phyloP scores from a whole-genome alignment of 2,329 filamentous ascomycete genomes.

The Fusarium sp. region DNA sequence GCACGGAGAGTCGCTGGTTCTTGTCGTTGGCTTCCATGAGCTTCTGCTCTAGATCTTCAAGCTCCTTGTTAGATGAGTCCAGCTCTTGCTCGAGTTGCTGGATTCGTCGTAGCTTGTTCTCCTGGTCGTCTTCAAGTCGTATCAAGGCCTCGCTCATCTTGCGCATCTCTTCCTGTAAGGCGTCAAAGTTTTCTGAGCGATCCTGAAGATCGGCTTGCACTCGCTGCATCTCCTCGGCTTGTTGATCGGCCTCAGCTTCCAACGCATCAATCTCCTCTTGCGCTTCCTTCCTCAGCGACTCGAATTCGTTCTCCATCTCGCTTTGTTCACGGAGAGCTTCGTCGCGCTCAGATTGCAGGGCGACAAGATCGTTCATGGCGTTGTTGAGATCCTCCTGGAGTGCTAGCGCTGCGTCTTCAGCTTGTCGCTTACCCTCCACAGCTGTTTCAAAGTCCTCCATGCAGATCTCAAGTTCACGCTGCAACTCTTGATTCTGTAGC shows the following conservation, averaged over 20 bases:
- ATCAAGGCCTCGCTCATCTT: conserved; percentile 89
- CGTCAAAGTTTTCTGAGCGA: conserved; percentile 86
- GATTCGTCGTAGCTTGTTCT: conserved; percentile 81
- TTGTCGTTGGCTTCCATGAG: conserved; percentile 89
- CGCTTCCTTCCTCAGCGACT: conserved; percentile 70
- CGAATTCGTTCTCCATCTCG: conserved; percentile 71
- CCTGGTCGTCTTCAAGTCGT: conserved; percentile 88
- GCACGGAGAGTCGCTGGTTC: conserved; percentile 86
- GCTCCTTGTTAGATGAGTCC: conserved; percentile 84
- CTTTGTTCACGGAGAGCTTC: conserved; percentile 78
- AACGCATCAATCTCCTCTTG: conserved; percentile 75
- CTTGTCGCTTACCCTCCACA: conserved; percentile 71
- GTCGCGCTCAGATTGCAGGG: conserved; percentile 85
- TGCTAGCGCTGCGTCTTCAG: conserved; percentile 68
- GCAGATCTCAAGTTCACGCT: conserved; percentile 83
- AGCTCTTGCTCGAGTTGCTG: conserved; percentile 86
- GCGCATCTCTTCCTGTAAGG: conserved; percentile 94
- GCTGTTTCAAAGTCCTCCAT: conserved; percentile 83
- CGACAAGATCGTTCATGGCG: conserved; percentile 82
- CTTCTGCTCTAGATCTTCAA: conserved; percentile 86
- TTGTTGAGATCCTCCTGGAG: conserved; percentile 86
- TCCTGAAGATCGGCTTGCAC: conserved; percentile 79
- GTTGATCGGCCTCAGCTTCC: conserved; percentile 78
- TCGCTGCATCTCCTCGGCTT: conserved; percentile 76
- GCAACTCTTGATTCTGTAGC: conserved; percentile 89